Base-by-base conservation (phyloP, 805 yeast genomes). In the Hanseniaspora jakobsenii region DNA sequence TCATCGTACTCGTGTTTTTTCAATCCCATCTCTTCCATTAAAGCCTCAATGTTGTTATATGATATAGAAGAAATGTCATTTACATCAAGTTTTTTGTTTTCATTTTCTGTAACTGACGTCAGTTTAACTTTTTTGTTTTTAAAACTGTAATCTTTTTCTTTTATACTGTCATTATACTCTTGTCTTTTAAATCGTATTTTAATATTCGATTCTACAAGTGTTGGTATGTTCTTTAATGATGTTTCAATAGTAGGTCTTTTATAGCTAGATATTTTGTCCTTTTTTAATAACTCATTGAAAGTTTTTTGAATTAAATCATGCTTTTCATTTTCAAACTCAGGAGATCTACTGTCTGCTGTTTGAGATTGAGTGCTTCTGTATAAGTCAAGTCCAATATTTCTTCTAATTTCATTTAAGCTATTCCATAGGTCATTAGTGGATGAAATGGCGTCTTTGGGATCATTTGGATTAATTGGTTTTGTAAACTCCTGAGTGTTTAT, bases 1-100 rank as follows among this genome's bases (percentile, higher is more conserved):
- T 73, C 80, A 1, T 52, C 47, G 54, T 80, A 78, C 12, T 75
- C 69, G 12, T 73, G 59, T 50, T 70, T 66, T 2, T 81, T 68
- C 12, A 69, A 52, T 0, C 77, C 78, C 21, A 56, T 50, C 0
- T 57, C 57, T 26, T 70, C 75, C 24, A 81, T 63, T 12, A 78
- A 71, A 19, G 61, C 56, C 4, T 66, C 55, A 14, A 77, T 65
- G 37, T 65, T 69, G 3, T 35, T 30, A 26, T n/a, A n/a, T n/a
- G n/a, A n/a, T n/a, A n/a, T n/a, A n/a, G n/a, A n/a, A n/a, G n/a
- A n/a, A n/a, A n/a, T n/a, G n/a, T n/a, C n/a, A n/a, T n/a, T n/a
- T n/a, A n/a, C n/a, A n/a, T n/a, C n/a, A n/a, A n/a, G n/a, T n/a
- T 24, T 24, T 24, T 24, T 24, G 6, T 24, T 24, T 10, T 24